Conservation (phyloP, 1,284 basidiomycete genomes). For the Nidula niveotomentosa region DNA sequence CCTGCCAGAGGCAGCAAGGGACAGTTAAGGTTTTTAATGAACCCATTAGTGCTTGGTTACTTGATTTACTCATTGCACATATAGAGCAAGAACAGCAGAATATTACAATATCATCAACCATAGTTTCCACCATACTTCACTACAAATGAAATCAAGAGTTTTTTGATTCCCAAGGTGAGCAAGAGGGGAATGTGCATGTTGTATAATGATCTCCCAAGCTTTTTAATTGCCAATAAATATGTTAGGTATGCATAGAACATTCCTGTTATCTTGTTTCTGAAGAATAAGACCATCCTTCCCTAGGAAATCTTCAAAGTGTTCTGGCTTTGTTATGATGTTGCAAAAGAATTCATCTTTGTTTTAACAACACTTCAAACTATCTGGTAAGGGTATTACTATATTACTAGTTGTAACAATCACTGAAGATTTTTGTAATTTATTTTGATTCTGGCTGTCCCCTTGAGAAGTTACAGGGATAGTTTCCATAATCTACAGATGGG, state of each 20-base stretch:
- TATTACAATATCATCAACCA: too few relatives aligned
- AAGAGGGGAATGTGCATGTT: not conserved
- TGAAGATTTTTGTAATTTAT: not conserved
- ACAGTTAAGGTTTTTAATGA: not conserved
- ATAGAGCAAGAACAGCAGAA: too few relatives aligned
- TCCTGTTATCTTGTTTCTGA: not conserved
- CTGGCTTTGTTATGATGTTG: constrained; percentile 12
- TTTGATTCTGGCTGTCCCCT: not conserved
- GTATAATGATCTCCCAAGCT: not conserved
- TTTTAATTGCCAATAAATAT: not conserved
- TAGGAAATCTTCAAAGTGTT: constrained; percentile 1
- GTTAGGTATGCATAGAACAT: not conserved
- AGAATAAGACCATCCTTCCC: not conserved
- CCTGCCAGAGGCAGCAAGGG: not conserved
- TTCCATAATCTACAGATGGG: not conserved
- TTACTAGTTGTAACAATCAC: not conserved
- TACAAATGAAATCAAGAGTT: too few relatives aligned
- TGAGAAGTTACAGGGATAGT: not conserved
- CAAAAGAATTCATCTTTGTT: constrained; percentile 17
- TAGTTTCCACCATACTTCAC: too few relatives aligned
- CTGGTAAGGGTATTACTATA: constrained; percentile 4
- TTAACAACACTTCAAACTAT: constrained; percentile 10
- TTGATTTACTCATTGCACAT: too few relatives aligned
- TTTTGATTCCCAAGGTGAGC: not conserved
- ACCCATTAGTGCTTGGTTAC: not conserved